Evolutionary conservation across 805 yeast genomes (phyloP).

Genomic region (Metschnikowia matae): DNA sequence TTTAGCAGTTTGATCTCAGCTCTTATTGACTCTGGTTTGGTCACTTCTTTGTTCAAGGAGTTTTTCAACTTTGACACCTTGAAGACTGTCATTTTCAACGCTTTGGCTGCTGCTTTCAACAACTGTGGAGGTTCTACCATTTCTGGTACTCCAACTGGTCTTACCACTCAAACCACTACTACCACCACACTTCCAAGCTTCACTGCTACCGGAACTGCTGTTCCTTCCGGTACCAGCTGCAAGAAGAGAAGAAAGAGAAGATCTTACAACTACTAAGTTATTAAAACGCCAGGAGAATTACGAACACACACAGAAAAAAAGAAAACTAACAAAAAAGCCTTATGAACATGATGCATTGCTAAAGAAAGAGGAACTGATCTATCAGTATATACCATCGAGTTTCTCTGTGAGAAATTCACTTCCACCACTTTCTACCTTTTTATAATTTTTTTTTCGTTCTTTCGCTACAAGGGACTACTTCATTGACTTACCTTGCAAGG

Average conservation of each 20-base stretch:
- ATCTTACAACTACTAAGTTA: conserved; percentile 20
- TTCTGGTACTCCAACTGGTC: conserved; percentile 20
- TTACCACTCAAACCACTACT: conserved; percentile 20
- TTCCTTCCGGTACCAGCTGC: conserved; percentile 18
- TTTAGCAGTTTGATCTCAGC: conserved; percentile 27
- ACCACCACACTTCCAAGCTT: conserved; percentile 23
- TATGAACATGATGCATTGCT: conserved; percentile 1
- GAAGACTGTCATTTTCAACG: conserved; percentile 37
- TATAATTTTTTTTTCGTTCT: background rate
- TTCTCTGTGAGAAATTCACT: conserved; percentile 4
- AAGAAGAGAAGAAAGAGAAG: conserved; percentile 27
- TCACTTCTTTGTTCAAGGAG: conserved; percentile 33
- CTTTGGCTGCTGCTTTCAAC: conserved; percentile 41
- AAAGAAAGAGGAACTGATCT: background rate
- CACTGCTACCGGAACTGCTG: conserved; percentile 19
- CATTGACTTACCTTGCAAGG: background rate
- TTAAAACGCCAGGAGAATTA: background rate
- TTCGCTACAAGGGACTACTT: background rate
- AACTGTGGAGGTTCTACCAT: conserved; percentile 31
- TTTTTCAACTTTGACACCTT: conserved; percentile 37
- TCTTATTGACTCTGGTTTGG: conserved; percentile 33
- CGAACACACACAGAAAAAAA: background rate
- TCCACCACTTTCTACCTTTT: background rate
- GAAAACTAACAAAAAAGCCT: background rate
- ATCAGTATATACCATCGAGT: conserved; percentile 1